Percentiles rank a stretch among this genome's conserved stretches.
These are phyloP conservation scores for Fusarium illudens DNA, from an alignment of 2,329 filamentous ascomycete genomes.

Conservation along the genomic window DNA sequence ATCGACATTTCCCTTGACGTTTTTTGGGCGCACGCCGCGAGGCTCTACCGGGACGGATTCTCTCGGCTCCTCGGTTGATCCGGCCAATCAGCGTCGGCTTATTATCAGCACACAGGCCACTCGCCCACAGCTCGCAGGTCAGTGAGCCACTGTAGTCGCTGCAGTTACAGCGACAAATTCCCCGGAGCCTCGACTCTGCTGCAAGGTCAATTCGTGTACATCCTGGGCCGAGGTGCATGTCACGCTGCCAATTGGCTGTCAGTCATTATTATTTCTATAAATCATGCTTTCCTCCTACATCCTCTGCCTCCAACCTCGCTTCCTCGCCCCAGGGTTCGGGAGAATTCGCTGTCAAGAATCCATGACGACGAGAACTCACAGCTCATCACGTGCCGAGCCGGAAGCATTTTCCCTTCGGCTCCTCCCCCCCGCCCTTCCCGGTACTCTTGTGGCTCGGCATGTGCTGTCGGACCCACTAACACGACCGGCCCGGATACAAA, in stretches of 20 bases:
- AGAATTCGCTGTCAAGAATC: slow-evolving; percentile 27
- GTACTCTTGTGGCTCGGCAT: slow-evolving; percentile 20
- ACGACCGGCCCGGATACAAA: slow-evolving; percentile 25
- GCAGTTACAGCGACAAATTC: slow-evolving; percentile 24
- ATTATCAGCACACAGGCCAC: slow-evolving; percentile 39
- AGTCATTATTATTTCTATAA: not conserved
- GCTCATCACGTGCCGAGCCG: slow-evolving; percentile 38
- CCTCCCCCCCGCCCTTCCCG: slow-evolving; percentile 25
- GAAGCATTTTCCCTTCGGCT: slow-evolving; percentile 36
- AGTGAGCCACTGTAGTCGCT: slow-evolving; percentile 25
- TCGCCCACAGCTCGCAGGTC: slow-evolving; percentile 5
- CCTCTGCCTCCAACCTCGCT: not conserved
- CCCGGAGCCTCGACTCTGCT: not conserved
- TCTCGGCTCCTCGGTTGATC: slow-evolving; percentile 49
- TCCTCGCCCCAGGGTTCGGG: slow-evolving; percentile 19
- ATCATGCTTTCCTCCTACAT: not conserved
- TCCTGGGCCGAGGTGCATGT: slow-evolving; percentile 1
- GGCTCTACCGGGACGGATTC: slow-evolving; percentile 41
- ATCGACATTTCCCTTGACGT: slow-evolving; percentile 39
- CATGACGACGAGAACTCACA: slow-evolving; percentile 32
- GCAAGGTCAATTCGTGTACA: not conserved
- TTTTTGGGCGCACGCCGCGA: slow-evolving; percentile 39
- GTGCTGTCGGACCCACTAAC: slow-evolving; percentile 28
- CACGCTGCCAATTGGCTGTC: slow-evolving; percentile 22
- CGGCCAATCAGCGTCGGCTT: slow-evolving; percentile 46